These are phyloP conservation scores for Oxalis stricta DNA, from an alignment of 441 rosid genomes.

Conservation along the genomic window DNA sequence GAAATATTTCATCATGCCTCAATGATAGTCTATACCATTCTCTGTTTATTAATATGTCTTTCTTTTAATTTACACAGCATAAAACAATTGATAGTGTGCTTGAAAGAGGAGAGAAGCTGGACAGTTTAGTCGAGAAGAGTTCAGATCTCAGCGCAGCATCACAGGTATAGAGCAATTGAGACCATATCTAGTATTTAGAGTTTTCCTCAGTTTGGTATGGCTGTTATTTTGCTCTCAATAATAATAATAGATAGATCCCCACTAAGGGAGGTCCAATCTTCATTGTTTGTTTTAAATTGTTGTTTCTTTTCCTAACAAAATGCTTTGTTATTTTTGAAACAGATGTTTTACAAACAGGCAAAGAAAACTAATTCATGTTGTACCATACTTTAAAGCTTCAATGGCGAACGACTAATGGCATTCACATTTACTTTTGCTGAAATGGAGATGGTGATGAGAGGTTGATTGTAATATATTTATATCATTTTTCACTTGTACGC, in stretches of 20 bases:
- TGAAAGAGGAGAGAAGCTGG: slow-evolving; percentile 82
- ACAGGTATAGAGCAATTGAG: slow-evolving; percentile 45
- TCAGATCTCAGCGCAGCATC: slow-evolving; percentile 96
- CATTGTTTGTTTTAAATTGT: too few relatives aligned
- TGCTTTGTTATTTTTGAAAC: slow-evolving; percentile 17
- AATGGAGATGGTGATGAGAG: slow-evolving; percentile 9
- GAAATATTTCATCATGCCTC: neutral
- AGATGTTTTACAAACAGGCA: slow-evolving; percentile 99
- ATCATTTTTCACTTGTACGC: slow-evolving; percentile 22
- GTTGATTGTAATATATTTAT: slow-evolving; percentile 21
- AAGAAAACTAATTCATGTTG: slow-evolving; percentile 95
- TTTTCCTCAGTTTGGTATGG: too few relatives aligned
- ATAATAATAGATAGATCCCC: too few relatives aligned
- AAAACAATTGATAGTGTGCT: slow-evolving; percentile 91
- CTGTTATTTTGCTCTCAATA: too few relatives aligned
- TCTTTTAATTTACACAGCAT: slow-evolving; percentile 45
- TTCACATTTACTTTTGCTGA: slow-evolving; percentile 12
- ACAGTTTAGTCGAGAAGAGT: slow-evolving; percentile 82
- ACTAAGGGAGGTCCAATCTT: too few relatives aligned
- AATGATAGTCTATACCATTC: neutral
- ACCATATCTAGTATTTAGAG: too few relatives aligned
- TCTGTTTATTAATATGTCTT: slow-evolving; percentile 1
- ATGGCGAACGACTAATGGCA: slow-evolving; percentile 3
- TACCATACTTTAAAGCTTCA: slow-evolving; percentile 50
- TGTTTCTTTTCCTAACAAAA: slow-evolving; percentile 4